Conservation (phyloP, 306 rosid species). For the Myrica gale region DNA sequence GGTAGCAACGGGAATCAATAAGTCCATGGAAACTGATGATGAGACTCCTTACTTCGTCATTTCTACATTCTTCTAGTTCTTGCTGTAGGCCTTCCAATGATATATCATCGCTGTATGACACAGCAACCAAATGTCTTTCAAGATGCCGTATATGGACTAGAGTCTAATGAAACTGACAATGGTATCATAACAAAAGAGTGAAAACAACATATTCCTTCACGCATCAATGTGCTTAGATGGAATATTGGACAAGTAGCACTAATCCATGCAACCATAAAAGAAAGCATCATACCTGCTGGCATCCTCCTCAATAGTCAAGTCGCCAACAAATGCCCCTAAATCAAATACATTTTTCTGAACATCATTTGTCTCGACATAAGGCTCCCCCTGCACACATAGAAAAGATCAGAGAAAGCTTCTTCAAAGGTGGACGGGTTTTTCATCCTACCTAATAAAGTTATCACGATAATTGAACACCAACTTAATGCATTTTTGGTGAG, state of each 20-base stretch:
- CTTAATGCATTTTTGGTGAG: not conserved
- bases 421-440: not conserved
- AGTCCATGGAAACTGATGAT: slow-evolving; percentile 7
- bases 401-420: not conserved
- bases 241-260: not conserved
- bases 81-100: slow-evolving; percentile 88
- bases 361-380: slow-evolving; percentile 35
- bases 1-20: not conserved
- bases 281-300: slow-evolving; percentile 47
- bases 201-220: not conserved
- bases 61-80: slow-evolving; percentile 87
- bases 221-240: not conserved
- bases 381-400: slow-evolving; percentile 40
- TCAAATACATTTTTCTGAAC: slow-evolving; percentile 50
- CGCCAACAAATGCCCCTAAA: slow-evolving; percentile 84
- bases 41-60: slow-evolving; percentile 61
- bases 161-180: not conserved
- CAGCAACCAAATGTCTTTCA: slow-evolving; percentile 8
- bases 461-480: not conserved
- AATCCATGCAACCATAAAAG: not conserved
- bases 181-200: not conserved
- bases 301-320: slow-evolving; percentile 74
- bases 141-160: not conserved
- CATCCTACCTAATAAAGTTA: too few species aligned
- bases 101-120: slow-evolving; percentile 61